These are phyloP conservation scores for Colletotrichum sp. DNA, from an alignment of 2,329 filamentous ascomycete genomes.

Conservation along the genomic window DNA sequence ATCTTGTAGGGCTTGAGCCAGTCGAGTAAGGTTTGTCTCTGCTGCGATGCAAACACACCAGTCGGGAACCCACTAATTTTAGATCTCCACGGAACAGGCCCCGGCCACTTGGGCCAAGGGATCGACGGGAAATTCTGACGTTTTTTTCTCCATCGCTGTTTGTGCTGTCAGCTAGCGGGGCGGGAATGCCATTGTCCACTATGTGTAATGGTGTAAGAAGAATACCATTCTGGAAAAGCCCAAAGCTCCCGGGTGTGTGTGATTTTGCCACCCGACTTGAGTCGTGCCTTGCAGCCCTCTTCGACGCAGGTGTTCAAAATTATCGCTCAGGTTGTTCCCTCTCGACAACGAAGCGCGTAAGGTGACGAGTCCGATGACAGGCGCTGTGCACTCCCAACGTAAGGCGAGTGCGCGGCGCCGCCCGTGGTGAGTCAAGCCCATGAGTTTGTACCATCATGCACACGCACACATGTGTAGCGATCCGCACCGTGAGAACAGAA, in stretches of 20 bases:
- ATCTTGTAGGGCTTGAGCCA: background rate
- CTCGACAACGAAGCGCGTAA: background rate
- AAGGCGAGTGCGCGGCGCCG: background rate
- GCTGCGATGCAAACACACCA: background rate
- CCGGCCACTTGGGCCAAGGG: background rate
- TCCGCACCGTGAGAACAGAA: background rate
- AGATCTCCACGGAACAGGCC: conserved; percentile 3
- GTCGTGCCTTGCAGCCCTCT: background rate
- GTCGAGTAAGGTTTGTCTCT: background rate
- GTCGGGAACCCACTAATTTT: conserved; percentile 6
- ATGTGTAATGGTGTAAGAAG: background rate
- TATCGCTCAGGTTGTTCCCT: background rate
- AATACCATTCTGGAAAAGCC: background rate
- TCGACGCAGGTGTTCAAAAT: background rate
- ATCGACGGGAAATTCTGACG: background rate
- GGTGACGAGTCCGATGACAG: background rate
- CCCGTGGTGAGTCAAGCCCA: background rate
- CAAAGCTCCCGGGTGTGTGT: too few species aligned
- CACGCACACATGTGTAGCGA: background rate
- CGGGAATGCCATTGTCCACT: background rate
- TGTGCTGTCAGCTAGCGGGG: background rate
- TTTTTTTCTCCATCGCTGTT: background rate
- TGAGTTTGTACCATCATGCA: background rate
- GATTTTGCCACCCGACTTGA: background rate
- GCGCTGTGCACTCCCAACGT: background rate